These are phyloP conservation scores for Ambrosia trifida DNA, from an alignment of 129 eudicot genomes.

Conservation along the genomic window DNA sequence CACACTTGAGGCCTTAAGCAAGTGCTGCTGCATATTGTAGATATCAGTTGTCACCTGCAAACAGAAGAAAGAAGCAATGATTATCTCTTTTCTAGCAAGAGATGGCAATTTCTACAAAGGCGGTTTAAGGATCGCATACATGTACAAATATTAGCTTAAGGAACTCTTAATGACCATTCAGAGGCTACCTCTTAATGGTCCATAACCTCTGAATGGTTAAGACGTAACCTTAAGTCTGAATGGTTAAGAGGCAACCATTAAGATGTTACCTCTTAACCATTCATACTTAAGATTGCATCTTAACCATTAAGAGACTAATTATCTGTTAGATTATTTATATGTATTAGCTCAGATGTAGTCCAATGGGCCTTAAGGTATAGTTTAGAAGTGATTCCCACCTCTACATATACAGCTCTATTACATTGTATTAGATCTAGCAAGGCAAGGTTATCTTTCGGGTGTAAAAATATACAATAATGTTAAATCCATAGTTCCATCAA, in stretches of 20 bases:
- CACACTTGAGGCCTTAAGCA: constrained; percentile 46
- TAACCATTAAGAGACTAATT: no score
- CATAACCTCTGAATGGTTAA: no score
- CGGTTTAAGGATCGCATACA: not conserved
- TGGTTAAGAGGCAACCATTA: no score
- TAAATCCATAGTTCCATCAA: not conserved
- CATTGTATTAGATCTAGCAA: not conserved
- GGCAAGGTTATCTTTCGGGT: no score
- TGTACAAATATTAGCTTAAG: not conserved
- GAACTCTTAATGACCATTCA: no score
- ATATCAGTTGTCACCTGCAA: constrained; percentile 76
- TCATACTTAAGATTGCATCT: no score
- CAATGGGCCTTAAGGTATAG: not conserved
- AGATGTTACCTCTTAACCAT: no score
- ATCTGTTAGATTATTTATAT: not conserved
- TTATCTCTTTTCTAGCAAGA: not conserved
- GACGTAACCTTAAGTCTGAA: no score
- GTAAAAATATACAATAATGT: not conserved
- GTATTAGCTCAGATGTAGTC: not conserved
- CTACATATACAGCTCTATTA: not conserved
- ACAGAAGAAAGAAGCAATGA: constrained; percentile 8
- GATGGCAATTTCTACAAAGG: not conserved
- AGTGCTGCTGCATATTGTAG: constrained; percentile 65
- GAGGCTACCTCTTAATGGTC: no score
- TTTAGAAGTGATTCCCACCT: not conserved